Base-by-base conservation (phyloP, 1,284 basidiomycete genomes). In the Cutaneotrichosporon sp. region DNA sequence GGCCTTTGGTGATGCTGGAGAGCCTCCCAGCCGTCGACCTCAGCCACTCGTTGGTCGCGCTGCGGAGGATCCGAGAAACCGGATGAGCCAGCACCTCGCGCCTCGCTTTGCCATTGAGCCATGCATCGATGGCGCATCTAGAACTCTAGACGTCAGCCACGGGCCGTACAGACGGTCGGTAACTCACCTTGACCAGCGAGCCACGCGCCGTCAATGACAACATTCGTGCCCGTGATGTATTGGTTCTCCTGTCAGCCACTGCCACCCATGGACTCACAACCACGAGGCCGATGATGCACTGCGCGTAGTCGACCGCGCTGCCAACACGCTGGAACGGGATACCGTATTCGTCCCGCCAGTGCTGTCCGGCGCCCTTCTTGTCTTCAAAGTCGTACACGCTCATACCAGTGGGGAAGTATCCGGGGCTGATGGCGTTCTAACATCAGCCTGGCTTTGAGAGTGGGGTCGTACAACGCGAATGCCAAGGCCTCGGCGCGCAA, bases 311-410 rank as follows among this genome's bases (percentile, higher is more conserved):
- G 16, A 70, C 54, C 0, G 77, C 76, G 42, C 63, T 70, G 1
- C 77, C 78, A 1, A 75, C 69, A 50, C 75, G 67, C 11, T 66
- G 76, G 38, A 79, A 72, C 3, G 77, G 77, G 24, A 74, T 75
- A 6, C 70, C 73, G 67, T 67, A 73, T 20, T 70, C 43, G 22
- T 65, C 61, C 25, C 67, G 67, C 65, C 69, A 74, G 55, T 51
- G 34, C 27, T 61, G 62, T 0, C 43, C 57, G 0, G 24, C 53
- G 10, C 57, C 51, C 31, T 60, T 62, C 27, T 66, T 56, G 2
- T 67, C 45, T 9, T 66, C 60, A 16, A 45, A 50, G 29, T 66
- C 51, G 16, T 70, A 71, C 29, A 69, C 63, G 7, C 69, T 74
- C 78, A 79, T 79, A 6, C 78, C 77, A 3, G 52, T 56, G 5